Percentiles rank a stretch among this genome's conserved stretches.
Conservation (phyloP, 805 yeast genomes). For the Teunomyces atbi region DNA sequence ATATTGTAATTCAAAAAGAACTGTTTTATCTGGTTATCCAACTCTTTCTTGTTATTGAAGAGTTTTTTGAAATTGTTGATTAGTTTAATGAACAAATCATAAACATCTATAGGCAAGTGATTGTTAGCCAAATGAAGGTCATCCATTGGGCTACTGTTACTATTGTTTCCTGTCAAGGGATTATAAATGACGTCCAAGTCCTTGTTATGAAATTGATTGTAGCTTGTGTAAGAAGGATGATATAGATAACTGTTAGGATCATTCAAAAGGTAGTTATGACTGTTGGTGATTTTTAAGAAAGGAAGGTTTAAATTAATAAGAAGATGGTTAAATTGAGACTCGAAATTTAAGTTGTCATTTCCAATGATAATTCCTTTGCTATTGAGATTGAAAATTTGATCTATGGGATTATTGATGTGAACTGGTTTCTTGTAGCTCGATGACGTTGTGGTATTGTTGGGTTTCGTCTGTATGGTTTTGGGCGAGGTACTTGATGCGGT, state of each 20-base stretch:
- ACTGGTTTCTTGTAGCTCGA: conserved; percentile 8
- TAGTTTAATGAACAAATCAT: conserved; percentile 43
- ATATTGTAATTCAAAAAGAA: conserved; percentile 53
- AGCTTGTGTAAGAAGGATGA: conserved; percentile 37
- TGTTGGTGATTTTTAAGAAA: conserved; percentile 42
- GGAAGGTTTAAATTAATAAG: conserved; percentile 43
- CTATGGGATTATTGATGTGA: conserved; percentile 43
- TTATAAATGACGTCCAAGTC: conserved; percentile 41
- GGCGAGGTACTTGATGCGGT: neutral
- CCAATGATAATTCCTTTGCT: conserved; percentile 44
- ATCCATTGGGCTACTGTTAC: conserved; percentile 7
- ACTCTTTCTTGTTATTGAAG: conserved; percentile 34
- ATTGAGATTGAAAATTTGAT: conserved; percentile 44
- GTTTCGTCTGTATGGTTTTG: neutral
- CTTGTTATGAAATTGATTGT: conserved; percentile 34
- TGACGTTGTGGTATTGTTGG: conserved; percentile 6
- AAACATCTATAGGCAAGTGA: conserved; percentile 38
- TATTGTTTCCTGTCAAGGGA: conserved; percentile 31
- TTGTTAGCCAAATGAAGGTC: conserved; percentile 8
- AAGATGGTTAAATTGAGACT: conserved; percentile 44
- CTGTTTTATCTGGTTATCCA: conserved; percentile 48
- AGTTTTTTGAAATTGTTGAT: conserved; percentile 43
- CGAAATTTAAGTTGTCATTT: conserved; percentile 44
- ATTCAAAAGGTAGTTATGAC: conserved; percentile 40
- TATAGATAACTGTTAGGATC: conserved; percentile 44